Evolutionary conservation across 495 filamentous ascomycete genomes (phyloP), one percentile per base, ranked within the genome.

Genomic region (Hypomontagnella monticulosa): DNA sequence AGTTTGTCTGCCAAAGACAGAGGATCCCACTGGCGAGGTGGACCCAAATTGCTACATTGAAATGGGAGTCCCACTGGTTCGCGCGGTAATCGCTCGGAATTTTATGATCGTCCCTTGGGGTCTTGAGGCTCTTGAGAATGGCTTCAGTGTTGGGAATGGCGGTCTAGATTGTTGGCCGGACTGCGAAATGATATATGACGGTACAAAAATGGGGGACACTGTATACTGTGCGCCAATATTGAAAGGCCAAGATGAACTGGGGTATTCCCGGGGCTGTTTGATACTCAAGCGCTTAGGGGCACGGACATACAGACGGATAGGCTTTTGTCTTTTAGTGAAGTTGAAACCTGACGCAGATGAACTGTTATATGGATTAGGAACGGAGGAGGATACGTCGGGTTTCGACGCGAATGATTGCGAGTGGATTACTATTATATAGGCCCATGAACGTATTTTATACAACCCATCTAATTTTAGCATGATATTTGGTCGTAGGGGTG

Each of bases 161-260:
- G 43, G 8, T 11, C 55, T 3, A 12, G 12, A 30, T 58, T 58
- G 55, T 14, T 10, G 20, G 42, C 42, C 55, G 2, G 55, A 58
- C 49, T 58, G 55, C 33, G n/a, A 20, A 15, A 5, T 58, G 18
- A 32, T 38, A 32, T 42, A 58, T 41, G 42, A 58, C 20, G 55
- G 18, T 33, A 12, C 49, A 32, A 44, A 38, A 16, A 10, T 15
- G 14, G 55, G 44, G 3, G 55, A 58, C 16, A 33, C 11, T 27
- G 55, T 58, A 15, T 58, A 58, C 15, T 58, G 52, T 34, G 38
- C 14, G 27, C 52, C 52, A 36, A 44, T 56, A 42, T 18, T 15
- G 4, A 37, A 56, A 56, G 36, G 2, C 4, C 10, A 27, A 15
- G 1, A 12, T 5, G 50, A 23, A 16, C 11, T 33, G 4, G n/a